Evolutionary conservation across 2,329 filamentous ascomycete species (phyloP), one percentile per base, ranked within the genome.

Genomic region (Aulographum hederae): DNA sequence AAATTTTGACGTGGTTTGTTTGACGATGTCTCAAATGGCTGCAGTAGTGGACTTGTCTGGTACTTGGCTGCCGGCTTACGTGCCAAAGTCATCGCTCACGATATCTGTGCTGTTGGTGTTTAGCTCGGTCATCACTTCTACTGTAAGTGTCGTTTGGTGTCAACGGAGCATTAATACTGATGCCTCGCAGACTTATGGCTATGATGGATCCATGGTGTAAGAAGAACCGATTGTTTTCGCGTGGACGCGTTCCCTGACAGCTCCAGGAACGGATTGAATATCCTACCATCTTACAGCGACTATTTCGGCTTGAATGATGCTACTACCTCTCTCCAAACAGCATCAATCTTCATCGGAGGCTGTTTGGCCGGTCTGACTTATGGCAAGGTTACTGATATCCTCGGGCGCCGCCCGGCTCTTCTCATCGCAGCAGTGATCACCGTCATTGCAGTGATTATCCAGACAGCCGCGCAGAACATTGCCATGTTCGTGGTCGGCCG

Each of bases 221-320:
- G 23, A 11, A 2, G 15, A 11, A 15, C 11, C 5, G n/a, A 12
- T 13, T 16, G 11, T 4, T 5, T n/a, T 10, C 23, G 4, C 13
- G 13, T 11, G n/a, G 17, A 10, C 19, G 10, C 8, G n/a, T 17
- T 19, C 31, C 26, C 8, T 26, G 10, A 14, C 3, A 4, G 4
- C 10, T 16, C 4, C n/a, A 32, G 31, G 10, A 69, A 69, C 36
- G 65, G 63, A 0, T 53, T 73, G 16, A 65, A 69, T 35, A 69
- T 72, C 35, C 44, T 72, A 12, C 64, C 65, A 0, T 60, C 57
- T 0, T 72, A 70, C 42, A 60, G 54, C 0, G 53, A 66, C 23
- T 71, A 70, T 43, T 71, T 72, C 47, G 40, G 56, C 3, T 56
- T 71, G 5, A 68, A 25, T n/a, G n/a, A 25, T n/a, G n/a, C 49